Base-by-base conservation (phyloP, 2,329 filamentous ascomycete species). In the Cladophialophora exuberans region DNA sequence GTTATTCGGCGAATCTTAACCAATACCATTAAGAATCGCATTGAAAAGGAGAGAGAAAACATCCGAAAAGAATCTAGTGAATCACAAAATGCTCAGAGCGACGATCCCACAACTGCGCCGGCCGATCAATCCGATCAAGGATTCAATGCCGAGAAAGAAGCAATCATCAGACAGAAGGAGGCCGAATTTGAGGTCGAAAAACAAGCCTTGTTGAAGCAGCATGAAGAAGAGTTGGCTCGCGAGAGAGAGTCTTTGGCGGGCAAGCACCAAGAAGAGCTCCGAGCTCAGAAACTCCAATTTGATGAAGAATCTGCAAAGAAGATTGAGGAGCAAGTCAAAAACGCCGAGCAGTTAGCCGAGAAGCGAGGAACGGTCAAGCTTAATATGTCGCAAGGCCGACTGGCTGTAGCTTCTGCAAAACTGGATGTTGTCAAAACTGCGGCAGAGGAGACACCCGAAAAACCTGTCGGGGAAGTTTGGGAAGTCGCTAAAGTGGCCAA, bases 391-490 rank as follows among this genome's bases (percentile, higher is more conserved):
- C 87, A 93, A 63, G 89, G 86, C 64, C 84, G 86, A 67, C 74
- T 80, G 42, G 83, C 81, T 59, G 74, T 76, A 6, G 83, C 85
- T 0, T 79, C 79, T 46, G 88, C 87, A 3, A 95, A 94, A 74
- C 74, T 95, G 26, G 81, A 83, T 1, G 83, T 94, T 1, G 88
- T 97, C 3, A 83, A 91, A 66, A 88, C 84, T 42, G 92, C 93
- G 10, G 90, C 88, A 0, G 81, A 80, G n/a, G 88, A 96, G 43
- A 97, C 92, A 0, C 93, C 93, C 0, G 80, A 93, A 65, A 86
- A 85, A 68, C 84, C 91, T 0, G 90, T 97, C 3, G 83, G 77
- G 7, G 91, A 97, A 71, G 92, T 97, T 0, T 97, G 90, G 89
- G 85, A 87, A 60, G 76, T 89, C 50, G 91, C 88, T 0, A 92